Percentiles rank a stretch among this genome's conserved stretches.
phyloP scores from a whole-genome alignment of 75 land plant species.

The Ceratopteris richardii region DNA sequence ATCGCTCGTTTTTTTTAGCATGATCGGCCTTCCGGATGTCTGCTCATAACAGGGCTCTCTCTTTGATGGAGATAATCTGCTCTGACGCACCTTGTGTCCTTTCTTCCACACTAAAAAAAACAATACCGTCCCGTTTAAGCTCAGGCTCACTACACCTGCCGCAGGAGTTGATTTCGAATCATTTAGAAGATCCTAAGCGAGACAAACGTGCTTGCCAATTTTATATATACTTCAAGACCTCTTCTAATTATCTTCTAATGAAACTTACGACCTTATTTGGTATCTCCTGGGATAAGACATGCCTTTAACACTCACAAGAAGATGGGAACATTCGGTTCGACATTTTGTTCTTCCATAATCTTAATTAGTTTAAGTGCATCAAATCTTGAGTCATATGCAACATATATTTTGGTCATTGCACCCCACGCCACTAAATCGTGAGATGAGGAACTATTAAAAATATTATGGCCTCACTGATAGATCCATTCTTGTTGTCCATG shows the following conservation, averaged over 20 bases:
- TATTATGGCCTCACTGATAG: not conserved
- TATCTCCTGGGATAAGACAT: not conserved
- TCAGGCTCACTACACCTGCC: too few relatives aligned
- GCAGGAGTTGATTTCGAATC: too few relatives aligned
- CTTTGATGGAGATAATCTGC: too few relatives aligned
- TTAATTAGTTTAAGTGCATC: not conserved
- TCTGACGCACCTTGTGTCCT: too few relatives aligned
- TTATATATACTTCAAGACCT: constrained; percentile 9
- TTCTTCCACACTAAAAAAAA: too few relatives aligned
- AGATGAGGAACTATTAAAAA: not conserved
- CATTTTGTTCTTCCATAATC: not conserved
- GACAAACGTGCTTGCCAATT: constrained; percentile 15
- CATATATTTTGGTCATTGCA: not conserved
- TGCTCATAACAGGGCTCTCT: too few relatives aligned
- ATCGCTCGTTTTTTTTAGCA: too few relatives aligned
- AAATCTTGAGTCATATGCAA: not conserved
- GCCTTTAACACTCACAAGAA: not conserved
- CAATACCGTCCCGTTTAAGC: too few relatives aligned
- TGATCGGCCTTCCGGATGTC: too few relatives aligned
- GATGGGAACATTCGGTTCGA: not conserved
- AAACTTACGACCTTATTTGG: constrained; percentile 5
- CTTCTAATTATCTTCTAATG: constrained; percentile 14
- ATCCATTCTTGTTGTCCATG: constrained; percentile 10
- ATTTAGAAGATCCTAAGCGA: too few relatives aligned
- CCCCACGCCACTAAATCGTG: not conserved